These are phyloP conservation scores for Vitis riparia DNA, from an alignment of 164 flowering plant genomes.

Conservation along the genomic window DNA sequence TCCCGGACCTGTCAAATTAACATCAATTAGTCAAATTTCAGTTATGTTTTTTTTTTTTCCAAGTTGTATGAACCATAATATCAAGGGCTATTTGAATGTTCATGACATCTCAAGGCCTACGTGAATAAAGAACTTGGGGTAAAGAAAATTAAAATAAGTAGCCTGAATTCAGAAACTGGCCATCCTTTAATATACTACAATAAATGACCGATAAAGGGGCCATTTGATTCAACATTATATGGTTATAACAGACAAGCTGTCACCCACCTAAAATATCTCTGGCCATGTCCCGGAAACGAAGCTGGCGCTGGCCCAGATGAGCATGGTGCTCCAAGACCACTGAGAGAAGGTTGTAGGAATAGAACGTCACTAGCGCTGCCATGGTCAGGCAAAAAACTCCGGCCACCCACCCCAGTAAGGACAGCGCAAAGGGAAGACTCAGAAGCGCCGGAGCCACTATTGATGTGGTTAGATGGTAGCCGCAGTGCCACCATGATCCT, in stretches of 20 bases:
- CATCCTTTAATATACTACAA: too few relatives aligned
- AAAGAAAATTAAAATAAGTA: too few relatives aligned
- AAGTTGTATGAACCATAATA: too few relatives aligned
- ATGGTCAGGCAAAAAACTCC: conserved; percentile 26
- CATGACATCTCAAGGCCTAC: too few relatives aligned
- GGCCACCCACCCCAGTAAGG: conserved; percentile 40
- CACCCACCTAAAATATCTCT: conserved; percentile 11
- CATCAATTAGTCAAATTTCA: too few relatives aligned
- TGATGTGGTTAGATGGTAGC: conserved; percentile 55
- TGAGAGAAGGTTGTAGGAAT: conserved; percentile 48
- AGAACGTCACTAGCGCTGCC: conserved; percentile 40
- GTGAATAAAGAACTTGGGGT: too few relatives aligned
- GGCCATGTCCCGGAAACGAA: conserved; percentile 54
- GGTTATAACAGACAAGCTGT: too few relatives aligned
- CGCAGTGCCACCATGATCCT: conserved; percentile 61
- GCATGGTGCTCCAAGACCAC: conserved; percentile 52
- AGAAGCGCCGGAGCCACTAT: conserved; percentile 47
- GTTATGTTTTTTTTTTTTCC: too few relatives aligned
- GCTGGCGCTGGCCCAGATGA: conserved; percentile 35
- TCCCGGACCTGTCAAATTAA: conserved; percentile 27
- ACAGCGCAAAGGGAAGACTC: conserved; percentile 41
- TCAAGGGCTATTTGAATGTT: too few relatives aligned
- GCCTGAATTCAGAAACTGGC: too few relatives aligned
- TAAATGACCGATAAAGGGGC: too few relatives aligned
- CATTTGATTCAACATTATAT: too few relatives aligned